Conservation (phyloP, 768 basidiomycete genomes). For the Suillus placidus region DNA sequence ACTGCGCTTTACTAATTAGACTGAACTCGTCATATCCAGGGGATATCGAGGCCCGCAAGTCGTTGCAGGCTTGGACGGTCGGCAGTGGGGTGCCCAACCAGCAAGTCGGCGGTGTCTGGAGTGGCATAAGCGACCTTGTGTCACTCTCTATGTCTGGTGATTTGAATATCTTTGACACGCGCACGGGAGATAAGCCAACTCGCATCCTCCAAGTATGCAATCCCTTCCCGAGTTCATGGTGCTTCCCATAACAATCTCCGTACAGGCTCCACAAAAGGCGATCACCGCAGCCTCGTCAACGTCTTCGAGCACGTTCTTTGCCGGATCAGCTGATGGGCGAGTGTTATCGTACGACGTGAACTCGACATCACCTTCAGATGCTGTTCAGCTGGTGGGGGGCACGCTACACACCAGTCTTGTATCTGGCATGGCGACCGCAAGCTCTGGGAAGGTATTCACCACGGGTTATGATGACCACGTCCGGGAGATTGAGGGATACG, state of each 20-base stretch:
- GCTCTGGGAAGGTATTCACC: slow-evolving; percentile 60
- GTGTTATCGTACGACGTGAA: slow-evolving; percentile 60
- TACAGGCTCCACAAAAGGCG: slow-evolving; percentile 78
- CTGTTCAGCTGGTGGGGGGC: slow-evolving; percentile 55
- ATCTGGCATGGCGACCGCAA: slow-evolving; percentile 54
- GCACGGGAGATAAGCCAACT: slow-evolving; percentile 60
- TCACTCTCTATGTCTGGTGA: slow-evolving; percentile 84
- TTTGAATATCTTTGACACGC: slow-evolving; percentile 80
- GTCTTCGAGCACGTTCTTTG: slow-evolving; percentile 66
- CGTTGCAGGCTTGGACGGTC: slow-evolving; percentile 66
- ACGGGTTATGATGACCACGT: slow-evolving; percentile 82
- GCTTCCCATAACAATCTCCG: slow-evolving; percentile 2
- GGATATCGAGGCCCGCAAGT: slow-evolving; percentile 78
- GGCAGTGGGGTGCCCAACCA: slow-evolving; percentile 78
- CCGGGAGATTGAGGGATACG: slow-evolving; percentile 59
- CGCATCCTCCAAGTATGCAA: slow-evolving; percentile 62
- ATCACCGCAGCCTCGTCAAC: slow-evolving; percentile 64
- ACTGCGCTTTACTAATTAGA: neutral
- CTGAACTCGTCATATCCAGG: slow-evolving; percentile 44
- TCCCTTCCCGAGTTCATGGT: neutral
- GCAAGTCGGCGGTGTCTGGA: slow-evolving; percentile 91
- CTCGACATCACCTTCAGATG: slow-evolving; percentile 25
- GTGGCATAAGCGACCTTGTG: slow-evolving; percentile 65
- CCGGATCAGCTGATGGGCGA: slow-evolving; percentile 82
- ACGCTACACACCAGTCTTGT: slow-evolving; percentile 73